These are phyloP conservation scores for Pyrenophora graminea DNA, from an alignment of 2,329 filamentous ascomycete genomes.

Conservation along the genomic window DNA sequence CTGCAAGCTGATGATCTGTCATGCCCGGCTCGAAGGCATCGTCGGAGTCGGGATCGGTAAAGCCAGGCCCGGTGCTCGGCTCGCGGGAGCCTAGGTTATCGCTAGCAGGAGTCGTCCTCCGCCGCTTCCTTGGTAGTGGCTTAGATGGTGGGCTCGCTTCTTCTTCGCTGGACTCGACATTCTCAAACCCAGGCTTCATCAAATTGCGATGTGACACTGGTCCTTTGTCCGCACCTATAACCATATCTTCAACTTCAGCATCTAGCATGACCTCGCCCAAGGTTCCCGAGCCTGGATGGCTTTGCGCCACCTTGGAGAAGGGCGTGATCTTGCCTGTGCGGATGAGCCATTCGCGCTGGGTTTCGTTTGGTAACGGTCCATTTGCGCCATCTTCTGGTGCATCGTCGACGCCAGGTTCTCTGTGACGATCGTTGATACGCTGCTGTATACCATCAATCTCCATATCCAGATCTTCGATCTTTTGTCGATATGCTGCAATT, in stretches of 20 bases:
- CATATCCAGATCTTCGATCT: slow-evolving; percentile 66
- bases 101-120: slow-evolving; percentile 29
- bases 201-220: slow-evolving; percentile 55
- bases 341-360: slow-evolving; percentile 84
- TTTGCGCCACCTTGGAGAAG: slow-evolving; percentile 77
- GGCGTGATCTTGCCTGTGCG: slow-evolving; percentile 97
- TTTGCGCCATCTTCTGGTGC: slow-evolving; percentile 54
- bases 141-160: slow-evolving; percentile 35
- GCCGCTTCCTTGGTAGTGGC: slow-evolving; percentile 47
- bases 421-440: slow-evolving; percentile 76
- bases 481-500: slow-evolving; percentile 66
- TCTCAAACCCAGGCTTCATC: slow-evolving; percentile 53
- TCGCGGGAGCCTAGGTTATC: slow-evolving; percentile 19
- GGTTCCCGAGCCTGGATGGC: slow-evolving; percentile 67
- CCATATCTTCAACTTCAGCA: slow-evolving; percentile 72
- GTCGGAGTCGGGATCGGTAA: slow-evolving; percentile 45
- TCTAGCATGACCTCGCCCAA: slow-evolving; percentile 79
- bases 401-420: slow-evolving; percentile 55
- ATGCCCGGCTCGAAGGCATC: slow-evolving; percentile 49
- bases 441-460: slow-evolving; percentile 81
- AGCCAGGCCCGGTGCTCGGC: slow-evolving; percentile 22
- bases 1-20: slow-evolving; percentile 47
- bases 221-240: slow-evolving; percentile 48
- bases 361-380: slow-evolving; percentile 75
- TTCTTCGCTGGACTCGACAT: slow-evolving; percentile 35